phyloP scores from a whole-genome alignment of 306 rosid genomes.

The Sechiopsis laciniata region DNA sequence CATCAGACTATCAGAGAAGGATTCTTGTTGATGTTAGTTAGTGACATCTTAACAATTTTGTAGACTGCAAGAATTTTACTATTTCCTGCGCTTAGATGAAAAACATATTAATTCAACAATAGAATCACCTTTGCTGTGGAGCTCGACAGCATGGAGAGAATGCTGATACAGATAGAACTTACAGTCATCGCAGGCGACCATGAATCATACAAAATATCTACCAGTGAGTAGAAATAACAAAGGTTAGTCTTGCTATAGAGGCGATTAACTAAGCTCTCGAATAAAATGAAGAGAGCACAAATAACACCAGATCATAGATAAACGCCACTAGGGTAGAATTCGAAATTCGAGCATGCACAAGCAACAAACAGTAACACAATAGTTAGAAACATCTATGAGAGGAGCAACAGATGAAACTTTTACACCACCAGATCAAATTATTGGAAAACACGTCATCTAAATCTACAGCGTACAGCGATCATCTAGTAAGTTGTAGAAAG shows the following conservation, averaged over 20 bases:
- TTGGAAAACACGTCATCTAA: neutral
- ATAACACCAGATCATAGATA: no score
- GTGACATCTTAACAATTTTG: neutral
- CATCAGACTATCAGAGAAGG: neutral
- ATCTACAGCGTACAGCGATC: neutral
- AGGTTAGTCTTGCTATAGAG: slow-evolving; percentile 26
- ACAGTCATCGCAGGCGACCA: slow-evolving; percentile 99
- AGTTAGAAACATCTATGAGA: neutral
- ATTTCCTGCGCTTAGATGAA: neutral
- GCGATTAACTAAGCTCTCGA: no score
- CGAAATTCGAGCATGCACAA: no score
- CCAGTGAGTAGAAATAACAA: slow-evolving; percentile 25
- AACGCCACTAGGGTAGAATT: no score
- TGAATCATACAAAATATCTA: slow-evolving; percentile 98
- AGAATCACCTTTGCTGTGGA: slow-evolving; percentile 67
- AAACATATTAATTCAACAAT: neutral
- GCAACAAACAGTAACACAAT: no score
- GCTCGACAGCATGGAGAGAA: slow-evolving; percentile 99
- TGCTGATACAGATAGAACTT: slow-evolving; percentile 98
- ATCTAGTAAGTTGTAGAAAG: neutral
- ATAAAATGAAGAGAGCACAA: no score
- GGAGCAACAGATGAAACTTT: neutral
- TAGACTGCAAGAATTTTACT: neutral
- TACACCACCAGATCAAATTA: neutral
- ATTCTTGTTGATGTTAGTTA: neutral